Base-by-base conservation (phyloP, 2,329 filamentous ascomycete genomes). In the Trematosphaeria pertusa region DNA sequence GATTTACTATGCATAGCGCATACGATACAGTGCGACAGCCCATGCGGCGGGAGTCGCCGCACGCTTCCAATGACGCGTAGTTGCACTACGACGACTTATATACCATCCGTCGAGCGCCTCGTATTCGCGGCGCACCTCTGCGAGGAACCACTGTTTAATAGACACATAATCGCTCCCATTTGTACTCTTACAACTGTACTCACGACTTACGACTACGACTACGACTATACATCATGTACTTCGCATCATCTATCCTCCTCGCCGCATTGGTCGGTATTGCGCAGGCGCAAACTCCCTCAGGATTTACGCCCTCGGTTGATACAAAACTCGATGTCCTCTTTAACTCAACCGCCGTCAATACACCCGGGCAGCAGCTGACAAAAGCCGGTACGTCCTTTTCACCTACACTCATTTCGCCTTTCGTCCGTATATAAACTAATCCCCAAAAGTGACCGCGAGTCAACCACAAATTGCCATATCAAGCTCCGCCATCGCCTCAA, bases 261-360 rank as follows among this genome's bases (percentile, higher is more conserved):
- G 62, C 54, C 14, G 57, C 55, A 32, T 36, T 68, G 38, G 51
- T 52, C 9, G 43, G 59, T 41, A 32, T 64, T 46, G 62, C 58
- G 43, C 65, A 59, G 51, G 66, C 67, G 46, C 68, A 71, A 54
- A 64, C 59, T 18, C 68, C 68, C 6, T 14, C 49, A 37, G 65
- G 61, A 26, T 71, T 71, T 36, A 59, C 44, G 9, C 68, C 68
- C 8, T 28, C 56, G 6, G 59, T 58, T 19, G 56, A 54, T 17
- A 63, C 47, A 15, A 64, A 66, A 40, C 49, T 70, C 9, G 59
- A 65, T 37, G 59, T 71, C 10, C 51, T 67, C 14, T 70, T 65
- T 55, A 70, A 70, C 32, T 43, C 62, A 0, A 65, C 66, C 0
- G 47, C 50, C n/a, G 62, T 71, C 26, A 57, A 41, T 17, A 59